Evolutionary conservation across 495 filamentous ascomycete species (phyloP).

Genomic region (Annulohypoxylon maeteangense): DNA sequence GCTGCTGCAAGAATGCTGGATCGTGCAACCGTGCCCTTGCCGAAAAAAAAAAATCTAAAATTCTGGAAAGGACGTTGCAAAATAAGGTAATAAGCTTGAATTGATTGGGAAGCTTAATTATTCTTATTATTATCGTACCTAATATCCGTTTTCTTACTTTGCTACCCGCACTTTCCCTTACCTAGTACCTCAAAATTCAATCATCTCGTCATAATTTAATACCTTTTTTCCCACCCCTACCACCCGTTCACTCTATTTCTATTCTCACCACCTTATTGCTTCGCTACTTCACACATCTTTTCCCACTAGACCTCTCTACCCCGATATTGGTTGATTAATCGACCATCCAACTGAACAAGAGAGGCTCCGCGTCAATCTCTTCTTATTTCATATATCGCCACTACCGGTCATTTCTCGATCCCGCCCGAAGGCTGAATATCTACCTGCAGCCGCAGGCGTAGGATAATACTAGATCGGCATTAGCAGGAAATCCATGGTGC

Average conservation of each 20-base stretch:
- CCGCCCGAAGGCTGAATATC: slow-evolving; percentile 46
- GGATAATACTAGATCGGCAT: slow-evolving; percentile 40
- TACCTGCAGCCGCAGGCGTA: slow-evolving; percentile 41
- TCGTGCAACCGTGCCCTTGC: slow-evolving; percentile 24
- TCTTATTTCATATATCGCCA: slow-evolving; percentile 41
- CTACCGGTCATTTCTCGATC: slow-evolving; percentile 36
- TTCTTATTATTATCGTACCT: slow-evolving; percentile 31
- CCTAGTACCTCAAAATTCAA: slow-evolving; percentile 40
- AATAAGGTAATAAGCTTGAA: slow-evolving; percentile 47
- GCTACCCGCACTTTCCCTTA: slow-evolving; percentile 41
- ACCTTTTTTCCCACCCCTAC: slow-evolving; percentile 5
- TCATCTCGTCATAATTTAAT: slow-evolving; percentile 41
- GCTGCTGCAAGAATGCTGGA: slow-evolving; percentile 27
- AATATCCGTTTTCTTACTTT: slow-evolving; percentile 38
- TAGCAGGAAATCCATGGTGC: slow-evolving; percentile 27
- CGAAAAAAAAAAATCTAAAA: slow-evolving; percentile 20
- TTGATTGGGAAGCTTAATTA: slow-evolving; percentile 43
- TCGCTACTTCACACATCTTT: background rate
- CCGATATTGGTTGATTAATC: slow-evolving; percentile 36
- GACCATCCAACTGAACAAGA: slow-evolving; percentile 16
- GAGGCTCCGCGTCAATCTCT: slow-evolving; percentile 27
- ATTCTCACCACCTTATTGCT: slow-evolving; percentile 3
- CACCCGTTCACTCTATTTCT: slow-evolving; percentile 20
- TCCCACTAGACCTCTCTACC: slow-evolving; percentile 1
- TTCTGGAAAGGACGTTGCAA: slow-evolving; percentile 16